Evolutionary conservation across 345 rosid genomes (phyloP).

Genomic region (Euphorbia pulcherrima): DNA sequence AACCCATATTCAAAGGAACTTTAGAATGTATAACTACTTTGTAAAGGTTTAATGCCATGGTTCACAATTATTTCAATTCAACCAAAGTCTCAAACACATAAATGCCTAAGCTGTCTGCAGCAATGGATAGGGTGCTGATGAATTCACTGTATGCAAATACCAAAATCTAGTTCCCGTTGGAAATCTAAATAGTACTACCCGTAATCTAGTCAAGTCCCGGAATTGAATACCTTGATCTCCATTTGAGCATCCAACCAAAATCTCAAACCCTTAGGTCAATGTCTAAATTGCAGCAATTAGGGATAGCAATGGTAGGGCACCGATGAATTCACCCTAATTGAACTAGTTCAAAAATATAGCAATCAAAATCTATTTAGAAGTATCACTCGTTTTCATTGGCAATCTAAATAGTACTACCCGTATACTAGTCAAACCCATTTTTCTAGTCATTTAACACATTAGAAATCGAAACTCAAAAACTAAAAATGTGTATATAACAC

Average conservation of each 20-base stretch:
- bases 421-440: neutral
- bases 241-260: slow-evolving; percentile 5
- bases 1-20: slow-evolving; percentile 12
- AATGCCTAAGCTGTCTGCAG: too few relatives aligned
- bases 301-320: neutral
- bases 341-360: neutral
- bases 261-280: neutral
- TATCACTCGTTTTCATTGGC: too few relatives aligned
- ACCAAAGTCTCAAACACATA: too few relatives aligned
- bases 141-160: too few relatives aligned
- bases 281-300: neutral
- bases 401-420: neutral
- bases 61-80: too few relatives aligned
- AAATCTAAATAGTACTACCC: too few relatives aligned
- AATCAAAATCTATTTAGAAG: too few relatives aligned
- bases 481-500: too few relatives aligned
- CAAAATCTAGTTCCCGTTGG: too few relatives aligned
- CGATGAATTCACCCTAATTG: neutral
- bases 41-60: neutral
- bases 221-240: neutral
- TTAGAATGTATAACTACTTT: neutral
- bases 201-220: too few relatives aligned
- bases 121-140: too few relatives aligned
- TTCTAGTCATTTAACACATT: neutral
- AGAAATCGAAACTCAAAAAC: too few relatives aligned